phyloP scores from a whole-genome alignment of 306 rosid genomes.

The Medicago ruthenica region DNA sequence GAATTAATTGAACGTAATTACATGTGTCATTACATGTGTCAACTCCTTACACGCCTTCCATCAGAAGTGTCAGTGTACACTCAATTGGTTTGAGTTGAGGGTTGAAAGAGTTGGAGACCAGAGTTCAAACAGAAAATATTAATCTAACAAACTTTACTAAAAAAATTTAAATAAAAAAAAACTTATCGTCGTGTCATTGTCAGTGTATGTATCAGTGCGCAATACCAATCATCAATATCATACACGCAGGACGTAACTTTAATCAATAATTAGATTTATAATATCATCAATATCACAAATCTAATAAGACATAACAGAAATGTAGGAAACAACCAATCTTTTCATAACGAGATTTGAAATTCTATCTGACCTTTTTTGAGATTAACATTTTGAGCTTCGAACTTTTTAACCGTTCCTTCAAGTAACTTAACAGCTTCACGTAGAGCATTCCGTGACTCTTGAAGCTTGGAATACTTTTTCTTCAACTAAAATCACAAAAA shows the following conservation, averaged over 20 bases:
- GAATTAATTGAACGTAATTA: too few relatives aligned
- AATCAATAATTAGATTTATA: not conserved
- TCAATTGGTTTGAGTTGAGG: too few relatives aligned
- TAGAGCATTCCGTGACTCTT: slow-evolving; percentile 50
- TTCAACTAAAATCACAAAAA: slow-evolving; percentile 55
- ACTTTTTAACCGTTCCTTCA: slow-evolving; percentile 37
- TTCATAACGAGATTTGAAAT: not conserved
- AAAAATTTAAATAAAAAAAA: too few relatives aligned
- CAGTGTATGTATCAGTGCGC: too few relatives aligned
- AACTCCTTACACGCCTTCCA: too few relatives aligned
- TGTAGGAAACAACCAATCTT: not conserved
- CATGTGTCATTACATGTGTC: too few relatives aligned
- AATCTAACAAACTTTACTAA: too few relatives aligned
- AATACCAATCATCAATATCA: not conserved
- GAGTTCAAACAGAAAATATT: too few relatives aligned
- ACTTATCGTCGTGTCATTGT: too few relatives aligned
- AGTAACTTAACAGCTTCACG: slow-evolving; percentile 63
- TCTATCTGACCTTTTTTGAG: slow-evolving; percentile 56
- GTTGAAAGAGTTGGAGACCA: too few relatives aligned
- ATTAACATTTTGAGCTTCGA: slow-evolving; percentile 47
- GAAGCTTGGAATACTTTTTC: slow-evolving; percentile 46
- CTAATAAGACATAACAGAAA: not conserved
- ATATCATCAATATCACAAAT: not conserved
- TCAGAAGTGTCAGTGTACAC: too few relatives aligned
- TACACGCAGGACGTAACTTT: not conserved